Conservation (phyloP, 2,329 filamentous ascomycete species). For the Trichothecium sympodiale region DNA sequence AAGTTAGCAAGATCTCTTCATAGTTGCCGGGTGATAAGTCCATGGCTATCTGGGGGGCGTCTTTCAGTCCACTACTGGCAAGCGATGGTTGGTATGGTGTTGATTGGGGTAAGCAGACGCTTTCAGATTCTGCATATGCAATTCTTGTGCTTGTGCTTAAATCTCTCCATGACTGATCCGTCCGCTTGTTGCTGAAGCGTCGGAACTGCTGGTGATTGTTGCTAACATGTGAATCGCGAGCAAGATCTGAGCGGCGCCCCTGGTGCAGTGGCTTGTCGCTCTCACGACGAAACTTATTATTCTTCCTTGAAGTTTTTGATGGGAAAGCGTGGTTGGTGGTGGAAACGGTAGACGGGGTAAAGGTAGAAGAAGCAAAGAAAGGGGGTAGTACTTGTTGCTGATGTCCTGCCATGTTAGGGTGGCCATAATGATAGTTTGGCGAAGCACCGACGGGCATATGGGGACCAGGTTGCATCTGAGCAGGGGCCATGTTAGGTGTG, state of each 20-base stretch:
- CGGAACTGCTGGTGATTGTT: slow-evolving; percentile 22
- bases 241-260: slow-evolving; percentile 24
- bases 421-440: slow-evolving; percentile 49
- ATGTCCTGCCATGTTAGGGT: slow-evolving; percentile 41
- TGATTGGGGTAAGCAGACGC: slow-evolving; percentile 4
- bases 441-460: slow-evolving; percentile 54
- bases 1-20: slow-evolving; percentile 64
- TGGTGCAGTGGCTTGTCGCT: slow-evolving; percentile 32
- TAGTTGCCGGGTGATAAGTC: slow-evolving; percentile 62
- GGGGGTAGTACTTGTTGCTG: slow-evolving; percentile 51
- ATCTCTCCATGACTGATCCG: slow-evolving; percentile 22
- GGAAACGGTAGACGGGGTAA: slow-evolving; percentile 2
- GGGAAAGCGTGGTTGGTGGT: slow-evolving; percentile 21
- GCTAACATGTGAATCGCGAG: slow-evolving; percentile 20
- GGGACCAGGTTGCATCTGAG: slow-evolving; percentile 33
- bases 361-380: slow-evolving; percentile 17
- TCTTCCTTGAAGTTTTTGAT: slow-evolving; percentile 20
- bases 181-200: slow-evolving; percentile 35
- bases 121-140: slow-evolving; percentile 8
- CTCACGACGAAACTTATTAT: slow-evolving; percentile 33
- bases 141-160: slow-evolving; percentile 12
- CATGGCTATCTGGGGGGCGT: slow-evolving; percentile 15
- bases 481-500: slow-evolving; percentile 57
- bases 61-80: neutral
- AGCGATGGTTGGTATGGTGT: too few species aligned